phyloP scores from a whole-genome alignment of 805 yeast species.

The Saturnispora besseyi region DNA sequence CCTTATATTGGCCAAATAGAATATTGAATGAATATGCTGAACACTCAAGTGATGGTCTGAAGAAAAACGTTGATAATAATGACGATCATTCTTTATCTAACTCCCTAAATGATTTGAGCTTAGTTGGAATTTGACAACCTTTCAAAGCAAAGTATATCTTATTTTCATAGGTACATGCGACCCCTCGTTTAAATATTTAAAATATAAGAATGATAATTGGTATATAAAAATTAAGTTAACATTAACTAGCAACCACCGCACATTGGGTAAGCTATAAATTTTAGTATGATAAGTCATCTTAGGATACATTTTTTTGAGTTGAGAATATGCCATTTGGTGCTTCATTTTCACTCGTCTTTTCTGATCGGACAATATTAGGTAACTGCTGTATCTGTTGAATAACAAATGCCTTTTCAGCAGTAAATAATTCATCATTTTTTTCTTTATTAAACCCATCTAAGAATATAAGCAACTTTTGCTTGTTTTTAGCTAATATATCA shows the following conservation, averaged over 20 bases:
- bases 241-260: neutral
- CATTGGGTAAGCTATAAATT: neutral
- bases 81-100: neutral
- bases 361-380: slow-evolving; percentile 43
- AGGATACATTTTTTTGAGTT: neutral
- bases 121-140: neutral
- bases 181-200: neutral
- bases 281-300: neutral
- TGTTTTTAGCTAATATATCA: slow-evolving; percentile 78
- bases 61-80: neutral
- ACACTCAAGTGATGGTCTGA: neutral
- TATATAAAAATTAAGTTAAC: neutral
- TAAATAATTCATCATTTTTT: slow-evolving; percentile 47
- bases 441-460: slow-evolving; percentile 56
- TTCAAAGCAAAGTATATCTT: too few relatives aligned
- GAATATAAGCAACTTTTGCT: slow-evolving; percentile 64
- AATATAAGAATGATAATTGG: neutral
- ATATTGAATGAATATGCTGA: slow-evolving; percentile 9
- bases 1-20: slow-evolving; percentile 24
- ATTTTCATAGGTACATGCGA: neutral
- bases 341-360: slow-evolving; percentile 6
- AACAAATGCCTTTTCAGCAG: slow-evolving; percentile 76
- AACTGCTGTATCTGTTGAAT: slow-evolving; percentile 62
- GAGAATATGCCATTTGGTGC: neutral
- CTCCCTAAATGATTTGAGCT: neutral